Evolutionary conservation across 129 eudicot genomes (phyloP).

Genomic region (Centrapalus pauciflorus): DNA sequence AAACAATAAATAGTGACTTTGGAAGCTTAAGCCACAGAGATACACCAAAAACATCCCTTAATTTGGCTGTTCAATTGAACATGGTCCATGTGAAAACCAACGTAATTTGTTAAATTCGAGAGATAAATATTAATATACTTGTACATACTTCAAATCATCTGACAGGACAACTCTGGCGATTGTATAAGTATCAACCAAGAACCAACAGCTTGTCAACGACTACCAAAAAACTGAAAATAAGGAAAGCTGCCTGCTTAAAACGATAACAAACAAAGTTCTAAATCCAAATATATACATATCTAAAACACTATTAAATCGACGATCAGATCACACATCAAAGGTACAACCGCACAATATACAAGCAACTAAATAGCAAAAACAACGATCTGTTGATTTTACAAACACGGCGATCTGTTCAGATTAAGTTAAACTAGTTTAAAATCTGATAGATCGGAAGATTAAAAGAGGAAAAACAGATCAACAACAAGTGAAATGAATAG

Average conservation of each 20-base stretch:
- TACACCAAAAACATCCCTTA: not conserved
- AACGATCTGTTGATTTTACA: not conserved
- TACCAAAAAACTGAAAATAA: not conserved
- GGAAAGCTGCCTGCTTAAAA: not conserved
- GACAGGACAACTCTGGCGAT: not conserved
- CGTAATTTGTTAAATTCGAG: not conserved
- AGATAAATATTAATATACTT: not conserved
- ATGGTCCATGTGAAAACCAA: not conserved
- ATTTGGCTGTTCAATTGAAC: not conserved
- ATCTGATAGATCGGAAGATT: conserved; percentile 9
- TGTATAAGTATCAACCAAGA: conserved; percentile 1
- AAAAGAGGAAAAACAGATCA: not conserved
- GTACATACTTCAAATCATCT: conserved; percentile 4
- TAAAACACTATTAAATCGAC: not conserved
- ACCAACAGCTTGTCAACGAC: not conserved
- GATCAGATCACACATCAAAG: conserved; percentile 20
- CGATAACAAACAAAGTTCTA: not conserved
- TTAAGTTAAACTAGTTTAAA: not conserved
- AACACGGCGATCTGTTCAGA: not conserved
- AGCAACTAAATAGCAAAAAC: not conserved
- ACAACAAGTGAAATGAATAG: no score
- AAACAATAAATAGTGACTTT: not conserved
- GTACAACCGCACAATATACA: not conserved
- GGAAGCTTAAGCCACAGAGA: not conserved
- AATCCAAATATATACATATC: not conserved